Base-by-base conservation (phyloP, 495 filamentous ascomycete species). In the Neurospora terricola region DNA sequence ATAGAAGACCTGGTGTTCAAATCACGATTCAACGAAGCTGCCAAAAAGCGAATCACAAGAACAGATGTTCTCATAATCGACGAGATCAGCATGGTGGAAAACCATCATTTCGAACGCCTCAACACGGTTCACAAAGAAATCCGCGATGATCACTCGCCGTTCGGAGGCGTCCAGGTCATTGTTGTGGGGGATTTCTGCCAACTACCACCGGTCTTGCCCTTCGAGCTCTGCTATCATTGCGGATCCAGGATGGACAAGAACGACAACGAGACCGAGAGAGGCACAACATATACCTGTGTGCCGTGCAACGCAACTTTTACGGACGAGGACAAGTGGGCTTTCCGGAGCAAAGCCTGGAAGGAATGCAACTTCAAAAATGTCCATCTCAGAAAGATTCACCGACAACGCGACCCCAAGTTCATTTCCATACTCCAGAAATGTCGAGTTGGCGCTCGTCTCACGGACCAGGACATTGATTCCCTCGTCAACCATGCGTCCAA, bases 161-260 rank as follows among this genome's bases (percentile, higher is more conserved):
- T 98, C 80, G 96, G 96, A 38, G 95, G 94, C 1, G 94, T 97
- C 54, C 95, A 98, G 77, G 85, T 99, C 39, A 88, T 99, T 38
- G 91, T 98, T 36, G 98, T 95, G 0, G 96, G 96, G 0, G 96
- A 99, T 81, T 99, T 98, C 80, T 98, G 96, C 79, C 96, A 99
- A 78, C 81, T 99, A 18, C 94, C 96, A 0, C 95, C 95, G 0
- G 94, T 99, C 12, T 93, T 91, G 34, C 94, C 96, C 7, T 87
- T 86, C 88, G 36, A 93, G 88, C 76, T 96, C 91, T 84, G 91
- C 88, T 38, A 97, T 90, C 71, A 87, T 88, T 82, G 95, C 89
- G 73, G 89, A 87, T 77, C 91, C 88, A 76, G 91, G 88, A 11
- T 14, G 2, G 38, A 75, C 16, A 30, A 54, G 10, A 8, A 92